Conservation (phyloP, 495 filamentous ascomycete genomes). For the Penicillium angulare region DNA sequence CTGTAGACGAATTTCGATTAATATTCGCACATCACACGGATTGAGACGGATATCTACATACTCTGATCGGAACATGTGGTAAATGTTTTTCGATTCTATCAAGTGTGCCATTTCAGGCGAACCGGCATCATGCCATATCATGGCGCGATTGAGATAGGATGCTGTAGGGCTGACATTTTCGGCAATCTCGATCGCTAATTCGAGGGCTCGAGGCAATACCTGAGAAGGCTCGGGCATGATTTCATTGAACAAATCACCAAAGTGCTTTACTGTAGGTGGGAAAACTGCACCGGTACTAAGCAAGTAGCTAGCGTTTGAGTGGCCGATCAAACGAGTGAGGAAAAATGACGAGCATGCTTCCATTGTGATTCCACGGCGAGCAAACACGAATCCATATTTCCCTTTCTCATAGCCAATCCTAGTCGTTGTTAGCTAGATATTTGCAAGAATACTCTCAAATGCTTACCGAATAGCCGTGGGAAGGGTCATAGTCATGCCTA, state of each 20-base stretch:
- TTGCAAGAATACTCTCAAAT: background rate
- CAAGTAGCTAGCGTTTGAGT: slow-evolving; percentile 54
- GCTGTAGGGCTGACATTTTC: slow-evolving; percentile 56
- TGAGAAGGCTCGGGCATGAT: slow-evolving; percentile 45
- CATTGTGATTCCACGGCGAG: slow-evolving; percentile 58
- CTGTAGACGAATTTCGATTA: too few relatives aligned
- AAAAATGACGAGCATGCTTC: slow-evolving; percentile 65
- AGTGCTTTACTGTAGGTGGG: slow-evolving; percentile 30
- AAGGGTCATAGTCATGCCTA: slow-evolving; percentile 68
- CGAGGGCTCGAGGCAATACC: slow-evolving; percentile 55
- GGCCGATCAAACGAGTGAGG: slow-evolving; percentile 59
- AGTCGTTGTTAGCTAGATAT: background rate
- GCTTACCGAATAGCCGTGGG: slow-evolving; percentile 52
- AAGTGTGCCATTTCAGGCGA: slow-evolving; percentile 58
- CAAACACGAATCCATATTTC: slow-evolving; percentile 65
- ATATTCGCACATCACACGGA: too few relatives aligned
- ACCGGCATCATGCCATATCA: slow-evolving; percentile 58
- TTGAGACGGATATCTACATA: too few relatives aligned
- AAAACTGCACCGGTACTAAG: slow-evolving; percentile 36
- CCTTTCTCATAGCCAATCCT: slow-evolving; percentile 53
- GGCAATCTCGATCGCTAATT: slow-evolving; percentile 56
- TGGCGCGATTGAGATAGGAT: slow-evolving; percentile 53
- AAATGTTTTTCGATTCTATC: slow-evolving; percentile 56
- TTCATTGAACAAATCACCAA: slow-evolving; percentile 56
- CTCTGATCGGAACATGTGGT: slow-evolving; percentile 50